These are phyloP conservation scores for Aspergillus steynii DNA, from an alignment of 495 filamentous ascomycete genomes.

Conservation along the genomic window DNA sequence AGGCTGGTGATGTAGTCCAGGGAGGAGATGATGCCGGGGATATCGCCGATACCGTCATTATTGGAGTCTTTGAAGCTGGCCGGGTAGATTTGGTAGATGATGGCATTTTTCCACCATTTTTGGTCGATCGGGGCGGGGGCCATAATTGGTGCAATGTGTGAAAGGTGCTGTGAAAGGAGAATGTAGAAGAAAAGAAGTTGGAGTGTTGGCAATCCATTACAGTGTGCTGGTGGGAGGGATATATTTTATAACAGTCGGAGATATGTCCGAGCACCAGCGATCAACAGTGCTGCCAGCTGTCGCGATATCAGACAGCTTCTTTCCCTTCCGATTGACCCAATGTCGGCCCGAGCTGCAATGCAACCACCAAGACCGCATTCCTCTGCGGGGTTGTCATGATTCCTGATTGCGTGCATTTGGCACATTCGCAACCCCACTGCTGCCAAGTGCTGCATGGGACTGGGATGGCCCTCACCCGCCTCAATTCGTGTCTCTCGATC, in stretches of 20 bases:
- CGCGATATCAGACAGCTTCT: not conserved
- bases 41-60: constrained; percentile 53
- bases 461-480: too few species aligned
- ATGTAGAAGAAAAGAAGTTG: not conserved
- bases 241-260: not conserved
- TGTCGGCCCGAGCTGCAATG: not conserved
- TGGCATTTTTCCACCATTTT: constrained; percentile 43
- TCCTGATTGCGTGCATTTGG: too few species aligned
- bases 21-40: constrained; percentile 58
- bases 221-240: not conserved
- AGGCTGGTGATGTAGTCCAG: constrained; percentile 57
- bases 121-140: not conserved
- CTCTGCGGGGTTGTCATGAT: not conserved
- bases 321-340: not conserved
- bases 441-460: too few species aligned
- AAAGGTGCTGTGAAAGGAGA: not conserved
- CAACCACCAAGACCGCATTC: not conserved
- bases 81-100: constrained; percentile 45
- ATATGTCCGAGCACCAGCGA: not conserved
- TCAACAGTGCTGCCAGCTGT: not conserved
- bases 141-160: not conserved
- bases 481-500: too few species aligned
- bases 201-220: too few species aligned
- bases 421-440: too few species aligned
- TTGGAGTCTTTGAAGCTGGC: constrained; percentile 43